These are phyloP conservation scores for Candida sanyaensis DNA, from an alignment of 1,139 yeast genomes.

Conservation along the genomic window DNA sequence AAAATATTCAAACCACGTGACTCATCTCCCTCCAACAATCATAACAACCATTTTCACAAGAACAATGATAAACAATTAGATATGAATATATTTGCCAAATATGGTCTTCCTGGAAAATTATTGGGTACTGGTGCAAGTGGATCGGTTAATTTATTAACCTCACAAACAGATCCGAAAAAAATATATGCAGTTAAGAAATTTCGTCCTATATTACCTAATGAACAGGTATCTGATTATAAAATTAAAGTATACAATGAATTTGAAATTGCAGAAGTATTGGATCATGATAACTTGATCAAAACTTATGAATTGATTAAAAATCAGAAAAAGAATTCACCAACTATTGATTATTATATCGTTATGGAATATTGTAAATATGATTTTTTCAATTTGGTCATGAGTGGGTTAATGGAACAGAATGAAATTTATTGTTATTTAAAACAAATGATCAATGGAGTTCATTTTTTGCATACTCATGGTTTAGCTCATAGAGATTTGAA, in stretches of 20 bases:
- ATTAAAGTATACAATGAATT: constrained; percentile 68
- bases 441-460: constrained; percentile 64
- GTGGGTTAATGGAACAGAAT: constrained; percentile 57
- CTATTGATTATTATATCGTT: constrained; percentile 54
- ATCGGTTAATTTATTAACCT: constrained; percentile 60
- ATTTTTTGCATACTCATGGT: constrained; percentile 64
- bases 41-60: constrained; percentile 1
- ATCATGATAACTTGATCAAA: constrained; percentile 63
- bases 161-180: constrained; percentile 44
- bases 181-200: constrained; percentile 73
- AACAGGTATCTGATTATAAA: constrained; percentile 56
- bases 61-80: constrained; percentile 12
- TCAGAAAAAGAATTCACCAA: constrained; percentile 14
- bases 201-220: constrained; percentile 53
- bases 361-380: constrained; percentile 80
- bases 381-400: constrained; percentile 77
- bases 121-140: constrained; percentile 82
- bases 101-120: constrained; percentile 58
- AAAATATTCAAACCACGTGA: constrained; percentile 34
- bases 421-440: constrained; percentile 70
- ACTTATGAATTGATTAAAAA: constrained; percentile 62
- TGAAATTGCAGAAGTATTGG: constrained; percentile 60
- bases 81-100: constrained; percentile 39
- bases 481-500: constrained; percentile 78
- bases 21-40: constrained; percentile 3